Base-by-base conservation (phyloP, 495 filamentous ascomycete genomes). In the Immersiella caudata region DNA sequence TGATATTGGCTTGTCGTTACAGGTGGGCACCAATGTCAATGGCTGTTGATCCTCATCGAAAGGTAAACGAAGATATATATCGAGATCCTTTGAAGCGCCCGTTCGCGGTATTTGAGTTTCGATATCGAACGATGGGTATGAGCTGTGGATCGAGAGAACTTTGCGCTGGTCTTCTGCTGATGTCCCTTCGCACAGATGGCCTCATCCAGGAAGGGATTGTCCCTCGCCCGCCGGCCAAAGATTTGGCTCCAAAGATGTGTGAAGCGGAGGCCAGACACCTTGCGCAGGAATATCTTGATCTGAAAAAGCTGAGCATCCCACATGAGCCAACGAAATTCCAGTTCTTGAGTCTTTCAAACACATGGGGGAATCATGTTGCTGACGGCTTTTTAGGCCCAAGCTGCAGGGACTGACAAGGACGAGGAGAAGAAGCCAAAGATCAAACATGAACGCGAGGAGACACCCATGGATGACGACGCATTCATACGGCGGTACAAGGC, bases 81-180 rank as follows among this genome's bases (percentile, higher is more conserved):
- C 22, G 18, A 6, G 62, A 71, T 24, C 14, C 25, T 6, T 25
- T n/a, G 46, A 21, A 14, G 0, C 62, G 68, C 0, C 66, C 71
- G 2, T 68, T 71, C 25, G 68, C 68, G 0, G 8, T 68, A 2
- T 67, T 73, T 25, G 68, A 73, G 26, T 73, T 73, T 46, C 63
- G 62, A 2, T 73, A 73, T 21, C 51, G 66, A 22, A 56, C 62
- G 0, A 71, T 27, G 56, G 65, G 71, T 71, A 33, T n/a, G 18
- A 11, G 70, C 60, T 40, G 6, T 46, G 59, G n/a, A n/a, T n/a
- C n/a, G n/a, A n/a, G n/a, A n/a, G n/a, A n/a, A n/a, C n/a, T n/a
- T n/a, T n/a, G n/a, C n/a, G n/a, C 9, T 21, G 20, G 29, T 8
- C 29, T 33, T n/a, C n/a, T n/a, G n/a, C n/a, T n/a, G n/a, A n/a